Conservation (phyloP, 805 yeast genomes). For the Lachancea lanzarotensis region DNA sequence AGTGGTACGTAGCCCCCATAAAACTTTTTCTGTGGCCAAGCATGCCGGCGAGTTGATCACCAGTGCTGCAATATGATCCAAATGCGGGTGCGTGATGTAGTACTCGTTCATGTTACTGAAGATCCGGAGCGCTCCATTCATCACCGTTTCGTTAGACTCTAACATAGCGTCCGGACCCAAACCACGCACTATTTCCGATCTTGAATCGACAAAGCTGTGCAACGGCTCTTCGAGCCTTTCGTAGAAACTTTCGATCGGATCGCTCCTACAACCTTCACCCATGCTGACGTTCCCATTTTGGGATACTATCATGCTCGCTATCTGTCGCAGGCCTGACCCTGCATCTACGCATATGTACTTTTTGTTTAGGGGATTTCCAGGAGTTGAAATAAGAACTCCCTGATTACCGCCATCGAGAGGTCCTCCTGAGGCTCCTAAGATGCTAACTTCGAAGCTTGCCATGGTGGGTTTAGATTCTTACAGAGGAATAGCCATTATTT, state of each 20-base stretch:
- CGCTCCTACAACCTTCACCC: not conserved
- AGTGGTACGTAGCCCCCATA: conserved; percentile 52
- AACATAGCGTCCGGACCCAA: conserved; percentile 9
- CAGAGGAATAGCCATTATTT: no score
- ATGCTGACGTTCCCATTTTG: conserved; percentile 1
- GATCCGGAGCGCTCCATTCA: conserved; percentile 30
- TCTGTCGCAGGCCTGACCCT: conserved; percentile 61
- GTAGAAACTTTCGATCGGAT: conserved; percentile 19
- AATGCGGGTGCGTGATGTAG: conserved; percentile 73
- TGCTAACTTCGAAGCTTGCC: conserved; percentile 48
- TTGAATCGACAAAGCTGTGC: conserved; percentile 13
- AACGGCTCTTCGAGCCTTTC: conserved; percentile 19
- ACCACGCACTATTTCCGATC: conserved; percentile 12
- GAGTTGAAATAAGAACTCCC: conserved; percentile 58
- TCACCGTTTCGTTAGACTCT: conserved; percentile 20
- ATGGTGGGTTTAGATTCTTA: conserved; percentile 1
- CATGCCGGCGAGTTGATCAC: conserved; percentile 60
- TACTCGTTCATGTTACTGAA: conserved; percentile 37
- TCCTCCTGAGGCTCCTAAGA: conserved; percentile 80
- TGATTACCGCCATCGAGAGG: conserved; percentile 70
- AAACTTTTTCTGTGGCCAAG: conserved; percentile 30
- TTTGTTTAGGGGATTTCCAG: conserved; percentile 25
- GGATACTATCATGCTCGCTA: conserved; percentile 38
- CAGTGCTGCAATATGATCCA: conserved; percentile 71
- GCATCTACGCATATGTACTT: conserved; percentile 64